Conservation (phyloP, 2,329 filamentous ascomycete species). For the Calonectria hongkongensis region DNA sequence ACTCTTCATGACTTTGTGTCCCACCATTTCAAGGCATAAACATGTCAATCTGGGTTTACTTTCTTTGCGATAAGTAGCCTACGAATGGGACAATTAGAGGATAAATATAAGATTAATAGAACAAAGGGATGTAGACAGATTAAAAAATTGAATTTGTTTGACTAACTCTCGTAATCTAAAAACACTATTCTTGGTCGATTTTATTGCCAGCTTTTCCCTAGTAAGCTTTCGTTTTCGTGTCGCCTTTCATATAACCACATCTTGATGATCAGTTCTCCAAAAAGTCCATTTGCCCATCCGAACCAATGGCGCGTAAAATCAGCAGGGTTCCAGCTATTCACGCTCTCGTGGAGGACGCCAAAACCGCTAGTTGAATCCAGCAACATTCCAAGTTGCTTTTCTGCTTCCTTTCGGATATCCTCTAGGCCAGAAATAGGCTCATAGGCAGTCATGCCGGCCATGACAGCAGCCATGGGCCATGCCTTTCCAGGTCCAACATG, state of each 20-base stretch:
- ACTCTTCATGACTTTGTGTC: background rate
- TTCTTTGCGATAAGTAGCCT: no score
- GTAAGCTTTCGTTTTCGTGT: background rate
- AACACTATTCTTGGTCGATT: background rate
- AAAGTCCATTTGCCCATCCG: constrained; percentile 14
- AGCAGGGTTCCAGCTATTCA: constrained; percentile 3
- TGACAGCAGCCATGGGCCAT: constrained; percentile 15
- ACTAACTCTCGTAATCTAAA: no score
- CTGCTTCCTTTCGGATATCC: background rate
- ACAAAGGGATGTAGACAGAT: no score
- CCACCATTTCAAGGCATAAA: background rate
- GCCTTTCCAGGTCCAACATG: constrained; percentile 18
- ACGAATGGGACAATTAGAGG: no score
- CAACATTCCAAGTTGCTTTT: background rate
- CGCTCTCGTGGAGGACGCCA: constrained; percentile 11
- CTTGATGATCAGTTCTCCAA: constrained; percentile 11
- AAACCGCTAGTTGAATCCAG: constrained; percentile 2
- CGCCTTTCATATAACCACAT: background rate
- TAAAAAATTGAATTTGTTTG: no score
- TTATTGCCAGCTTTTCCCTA: constrained; percentile 8
- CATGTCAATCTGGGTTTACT: no score
- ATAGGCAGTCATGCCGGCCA: background rate
- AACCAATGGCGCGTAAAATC: constrained; percentile 16
- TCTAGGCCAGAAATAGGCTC: background rate
- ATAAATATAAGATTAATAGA: no score